Evolutionary conservation across 2,329 filamentous ascomycete species (phyloP).

Genomic region (Chaetomium olivaceum): DNA sequence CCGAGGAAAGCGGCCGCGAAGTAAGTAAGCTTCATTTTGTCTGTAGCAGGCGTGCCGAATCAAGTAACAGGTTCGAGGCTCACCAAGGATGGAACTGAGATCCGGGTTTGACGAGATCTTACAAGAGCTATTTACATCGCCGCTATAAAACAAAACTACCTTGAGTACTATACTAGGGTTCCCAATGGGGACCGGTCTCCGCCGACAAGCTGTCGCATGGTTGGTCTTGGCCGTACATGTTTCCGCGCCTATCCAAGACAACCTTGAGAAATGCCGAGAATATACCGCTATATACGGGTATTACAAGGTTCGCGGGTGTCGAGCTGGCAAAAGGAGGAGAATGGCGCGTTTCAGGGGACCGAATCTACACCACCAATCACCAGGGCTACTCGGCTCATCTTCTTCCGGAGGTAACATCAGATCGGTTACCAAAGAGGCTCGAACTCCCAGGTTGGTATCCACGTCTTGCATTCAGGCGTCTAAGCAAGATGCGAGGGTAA

Average conservation of each 20-base stretch:
- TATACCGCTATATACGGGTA: background rate
- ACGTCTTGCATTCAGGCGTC: background rate
- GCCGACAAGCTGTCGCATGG: background rate
- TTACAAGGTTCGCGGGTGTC: background rate
- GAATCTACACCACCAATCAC: conserved; percentile 19
- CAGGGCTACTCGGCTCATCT: conserved; percentile 8
- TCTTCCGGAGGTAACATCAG: conserved; percentile 14
- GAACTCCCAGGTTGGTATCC: background rate
- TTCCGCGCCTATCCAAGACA: background rate
- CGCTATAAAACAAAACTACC: background rate
- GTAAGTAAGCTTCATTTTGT: conserved; percentile 25
- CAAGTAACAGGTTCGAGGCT: background rate
- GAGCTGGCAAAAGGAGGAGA: background rate
- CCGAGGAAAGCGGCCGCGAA: conserved; percentile 26
- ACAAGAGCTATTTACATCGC: background rate
- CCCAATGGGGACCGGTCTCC: background rate
- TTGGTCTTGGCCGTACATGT: background rate
- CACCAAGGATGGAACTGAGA: background rate
- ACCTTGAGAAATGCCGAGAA: background rate
- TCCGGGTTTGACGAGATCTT: background rate
- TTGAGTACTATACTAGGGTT: background rate
- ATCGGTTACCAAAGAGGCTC: background rate
- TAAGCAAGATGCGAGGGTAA: background rate
- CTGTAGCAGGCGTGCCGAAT: background rate
- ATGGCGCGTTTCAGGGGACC: background rate